Evolutionary conservation across 768 basidiomycete species (phyloP), one percentile per base, ranked within the genome.

Genomic region (Obba rivulosa): DNA sequence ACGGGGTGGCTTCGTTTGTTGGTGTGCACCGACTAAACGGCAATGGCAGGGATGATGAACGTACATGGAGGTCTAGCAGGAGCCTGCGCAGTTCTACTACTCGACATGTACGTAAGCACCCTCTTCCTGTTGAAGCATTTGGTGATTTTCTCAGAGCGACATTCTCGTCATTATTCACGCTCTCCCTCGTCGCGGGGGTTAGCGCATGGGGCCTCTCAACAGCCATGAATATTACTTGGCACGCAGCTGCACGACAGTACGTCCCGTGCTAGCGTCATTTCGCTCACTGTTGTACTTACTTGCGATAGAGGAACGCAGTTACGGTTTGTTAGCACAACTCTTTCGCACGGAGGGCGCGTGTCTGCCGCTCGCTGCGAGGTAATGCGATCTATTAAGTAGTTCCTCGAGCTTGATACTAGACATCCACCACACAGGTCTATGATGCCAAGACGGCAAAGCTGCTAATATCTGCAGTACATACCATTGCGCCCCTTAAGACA

Each of bases 101-200:
- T 63, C 14, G 62, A 63, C 40, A 34, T 60, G 62, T 63, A 41
- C 22, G 56, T n/a, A n/a, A n/a, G n/a, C n/a, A n/a, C n/a, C n/a
- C n/a, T n/a, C n/a, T n/a, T n/a, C n/a, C n/a, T n/a, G n/a, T n/a
- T n/a, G n/a, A n/a, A 28, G 4, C 24, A 36, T 34, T 39, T 14
- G 7, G 35, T 28, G 11, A 28, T 5, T 38, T 24, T 25, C 14
- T 10, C 21, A 63, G 62, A 3, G 52, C 42, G 16, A 61, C 60
- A 2, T 61, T 60, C 39, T 47, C 50, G 0, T 31, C 54, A 1
- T 49, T 63, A 5, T 57, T 59, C 41, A 48, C 43, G 3, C 48
- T 61, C 2, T 57, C 57, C 3, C 16, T 48, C 7, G 39, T 54
- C 3, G 37, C 43, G 2, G 47, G 50, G 3, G 38, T 45, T 5